Base-by-base conservation (phyloP, 73 alveolate species). In the Uronychia setigera region DNA sequence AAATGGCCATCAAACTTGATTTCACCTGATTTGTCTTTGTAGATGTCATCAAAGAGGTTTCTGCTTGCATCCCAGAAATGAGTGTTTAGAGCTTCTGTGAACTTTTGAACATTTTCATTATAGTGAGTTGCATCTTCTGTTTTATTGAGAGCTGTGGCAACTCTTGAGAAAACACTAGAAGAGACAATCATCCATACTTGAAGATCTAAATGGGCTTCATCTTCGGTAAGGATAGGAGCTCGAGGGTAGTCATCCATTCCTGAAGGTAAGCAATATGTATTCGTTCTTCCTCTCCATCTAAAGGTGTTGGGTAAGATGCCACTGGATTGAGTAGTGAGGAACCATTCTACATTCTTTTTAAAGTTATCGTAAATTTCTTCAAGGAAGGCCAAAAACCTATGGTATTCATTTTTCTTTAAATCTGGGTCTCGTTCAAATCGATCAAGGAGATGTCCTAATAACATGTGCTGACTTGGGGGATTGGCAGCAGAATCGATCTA, bases 221-320 rank as follows among this genome's bases (percentile, higher is more conserved):
- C 92, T 84, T 91, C 87, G n/a, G 91, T 91, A 25, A 90, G 92
- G 88, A 91, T 80, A 30, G 29, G 78, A 13, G 96, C 99, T 33
- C 99, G 81, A 0, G 99, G 99, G 81, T 96, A 96, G 91, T 97
- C 99, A 94, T 97, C 99, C 31, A 97, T 83, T 34, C 99, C 99
- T 59, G 96, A 84, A 27, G 97, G 96, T 31, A 88, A 86, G 85
- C 93, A 89, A 75, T 92, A 97, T 1, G 92, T 96, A 26, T 92
- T 80, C 33, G 89, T 89, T 79, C 98, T 93, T 34, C 94, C 97
- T 28, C 76, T 81, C 99, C 99, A 97, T 77, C 91, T 91, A 82
- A 84, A 92, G 27, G 89, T 84, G 9, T 79, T 82, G 75, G 74
- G 46, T 58, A 58, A 84, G 34, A 77, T 76, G 26, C 78, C 80